Evolutionary conservation across 257 asterid species (phyloP), one percentile per base, ranked within the genome.

Genomic region (Cinchona pubescens): DNA sequence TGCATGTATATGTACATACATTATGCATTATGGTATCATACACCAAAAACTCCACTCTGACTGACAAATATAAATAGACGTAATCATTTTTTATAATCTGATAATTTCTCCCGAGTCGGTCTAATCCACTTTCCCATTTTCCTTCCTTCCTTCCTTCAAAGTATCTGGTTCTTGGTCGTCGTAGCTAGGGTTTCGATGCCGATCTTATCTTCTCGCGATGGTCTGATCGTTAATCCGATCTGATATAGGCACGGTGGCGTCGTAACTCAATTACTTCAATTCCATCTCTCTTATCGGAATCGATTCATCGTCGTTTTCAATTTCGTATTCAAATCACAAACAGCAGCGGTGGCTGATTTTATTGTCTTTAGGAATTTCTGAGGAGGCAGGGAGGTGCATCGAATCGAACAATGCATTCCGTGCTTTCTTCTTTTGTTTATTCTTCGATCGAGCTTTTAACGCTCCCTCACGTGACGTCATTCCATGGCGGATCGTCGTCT

Each of bases 361-460:
- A 46, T 51, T 2, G 6, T 38, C 14, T 69, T 3, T 21, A 48
- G 58, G 3, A 37, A 45, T 76, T 63, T 37, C n/a, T 21, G 43
- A 51, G 51, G 70, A 45, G 59, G 72, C 43, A 10, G n/a, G 74
- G 83, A 82, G 86, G 96, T 85, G 97, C 97, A 94, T 92, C 97
- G 93, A 81, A 81, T 43, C 85, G 46, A 73, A 87, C 86, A 73
- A 94, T 94, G 98, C 90, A 90, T 89, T 90, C 97, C 92, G 90
- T 90, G 96, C 93, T 90, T 86, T 83, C 93, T 30, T 67, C 61
- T 73, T 76, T 73, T 64, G 40, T 34, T 38, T 21, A 14, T 14
- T 42, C 23, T 7, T 67, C 78, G 15, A 72, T 79, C 53, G 71
- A 76, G 35, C 53, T 84, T 32, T 55, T 77, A 80, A 76, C 83